Conservation (phyloP, 768 basidiomycete species). For the Lactifluus piperatus region DNA sequence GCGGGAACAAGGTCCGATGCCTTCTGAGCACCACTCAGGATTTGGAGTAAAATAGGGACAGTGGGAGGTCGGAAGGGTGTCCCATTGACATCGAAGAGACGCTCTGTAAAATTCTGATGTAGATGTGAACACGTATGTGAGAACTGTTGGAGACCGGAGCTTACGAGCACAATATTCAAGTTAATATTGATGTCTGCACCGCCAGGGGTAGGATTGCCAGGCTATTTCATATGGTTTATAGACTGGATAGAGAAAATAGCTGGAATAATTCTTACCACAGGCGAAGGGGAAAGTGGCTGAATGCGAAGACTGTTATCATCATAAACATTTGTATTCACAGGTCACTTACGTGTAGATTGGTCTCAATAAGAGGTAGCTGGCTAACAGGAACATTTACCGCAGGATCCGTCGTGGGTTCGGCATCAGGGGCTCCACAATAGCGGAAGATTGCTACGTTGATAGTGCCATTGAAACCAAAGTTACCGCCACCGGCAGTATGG, state of each 20-base stretch:
- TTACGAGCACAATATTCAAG: constrained; percentile 4
- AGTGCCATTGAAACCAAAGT: too few species aligned
- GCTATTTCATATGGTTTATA: not conserved
- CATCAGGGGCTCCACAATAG: constrained; percentile 12
- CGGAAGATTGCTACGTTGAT: constrained; percentile 14
- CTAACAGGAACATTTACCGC: constrained; percentile 1
- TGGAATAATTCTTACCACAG: not conserved
- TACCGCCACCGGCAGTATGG: not conserved
- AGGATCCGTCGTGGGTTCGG: constrained; percentile 6
- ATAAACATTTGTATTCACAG: too few species aligned
- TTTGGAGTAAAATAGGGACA: constrained; percentile 51
- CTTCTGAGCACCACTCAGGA: constrained; percentile 43
- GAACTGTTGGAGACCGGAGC: constrained; percentile 16
- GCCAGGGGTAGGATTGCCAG: constrained; percentile 2
- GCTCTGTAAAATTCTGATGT: not conserved
- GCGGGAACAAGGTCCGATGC: constrained; percentile 41
- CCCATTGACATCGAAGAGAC: constrained; percentile 30
- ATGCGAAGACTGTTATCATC: not conserved
- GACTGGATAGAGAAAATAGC: not conserved
- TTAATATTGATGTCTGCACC: constrained; percentile 14
- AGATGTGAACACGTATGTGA: not conserved
- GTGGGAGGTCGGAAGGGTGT: constrained; percentile 39
- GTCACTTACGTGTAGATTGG: too few species aligned
- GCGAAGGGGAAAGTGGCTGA: not conserved
- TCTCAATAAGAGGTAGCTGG: constrained; percentile 8